These are phyloP conservation scores for Melanomma pulvis-pyrius DNA, from an alignment of 495 filamentous ascomycete genomes.

Conservation along the genomic window DNA sequence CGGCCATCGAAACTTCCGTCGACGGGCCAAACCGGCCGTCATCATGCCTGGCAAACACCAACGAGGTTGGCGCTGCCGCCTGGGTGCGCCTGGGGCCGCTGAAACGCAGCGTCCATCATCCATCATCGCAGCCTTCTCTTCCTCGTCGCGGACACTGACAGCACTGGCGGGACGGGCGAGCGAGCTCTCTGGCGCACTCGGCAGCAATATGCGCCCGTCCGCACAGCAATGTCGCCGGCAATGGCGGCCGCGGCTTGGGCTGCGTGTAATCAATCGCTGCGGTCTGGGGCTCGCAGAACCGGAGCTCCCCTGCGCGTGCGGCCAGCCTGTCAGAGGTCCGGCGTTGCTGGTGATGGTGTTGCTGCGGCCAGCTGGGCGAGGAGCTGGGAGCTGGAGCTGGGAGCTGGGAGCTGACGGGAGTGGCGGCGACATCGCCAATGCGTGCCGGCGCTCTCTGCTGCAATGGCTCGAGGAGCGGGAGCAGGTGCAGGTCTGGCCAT, in stretches of 20 bases:
- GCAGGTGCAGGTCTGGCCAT: not conserved
- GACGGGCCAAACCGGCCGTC: not conserved
- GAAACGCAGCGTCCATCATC: not conserved
- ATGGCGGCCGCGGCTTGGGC: conserved; percentile 12
- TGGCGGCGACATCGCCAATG: not conserved
- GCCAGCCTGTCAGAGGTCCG: conserved; percentile 9
- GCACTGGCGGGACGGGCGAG: no score
- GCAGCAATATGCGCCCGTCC: not conserved
- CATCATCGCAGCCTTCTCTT: no score
- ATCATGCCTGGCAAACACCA: conserved; percentile 3
- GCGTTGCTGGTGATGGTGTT: no score
- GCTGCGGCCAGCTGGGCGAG: not conserved
- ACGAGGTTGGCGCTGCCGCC: not conserved
- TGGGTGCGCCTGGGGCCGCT: not conserved
- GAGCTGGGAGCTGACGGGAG: not conserved
- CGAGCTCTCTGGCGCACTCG: not conserved
- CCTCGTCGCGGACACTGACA: no score
- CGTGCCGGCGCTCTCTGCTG: not conserved
- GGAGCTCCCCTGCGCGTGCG: conserved; percentile 24
- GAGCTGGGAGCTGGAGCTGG: not conserved
- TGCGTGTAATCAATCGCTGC: conserved; percentile 9
- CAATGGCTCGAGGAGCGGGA: no score
- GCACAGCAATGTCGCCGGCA: conserved; percentile 5
- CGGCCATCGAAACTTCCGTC: conserved; percentile 18
- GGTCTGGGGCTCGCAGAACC: not conserved